A percentile compares a stretch with the other conserved stretches of the same genome.
phyloP scores from a whole-genome alignment of 352 stramenopile genomes.

The Phytophthora hybrid region DNA sequence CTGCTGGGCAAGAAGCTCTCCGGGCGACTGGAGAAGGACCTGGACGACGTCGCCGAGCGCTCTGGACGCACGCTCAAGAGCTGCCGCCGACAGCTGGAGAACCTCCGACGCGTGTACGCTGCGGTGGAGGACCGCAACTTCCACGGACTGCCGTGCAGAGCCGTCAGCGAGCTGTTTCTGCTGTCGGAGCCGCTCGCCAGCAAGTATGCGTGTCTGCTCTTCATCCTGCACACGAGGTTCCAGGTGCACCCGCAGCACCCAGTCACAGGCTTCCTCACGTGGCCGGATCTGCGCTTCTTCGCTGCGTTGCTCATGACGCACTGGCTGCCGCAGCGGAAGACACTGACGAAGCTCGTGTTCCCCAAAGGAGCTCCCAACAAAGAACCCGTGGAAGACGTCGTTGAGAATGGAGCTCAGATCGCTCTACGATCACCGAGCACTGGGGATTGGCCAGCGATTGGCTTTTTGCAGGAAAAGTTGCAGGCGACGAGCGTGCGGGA shows the following conservation, averaged over 20 bases:
- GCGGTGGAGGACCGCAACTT: conserved; percentile 86
- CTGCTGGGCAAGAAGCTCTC: conserved; percentile 85
- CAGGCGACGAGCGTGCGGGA: conserved; percentile 58
- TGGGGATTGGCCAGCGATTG: conserved; percentile 59
- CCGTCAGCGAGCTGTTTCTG: conserved; percentile 68
- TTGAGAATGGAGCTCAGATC: conserved; percentile 66
- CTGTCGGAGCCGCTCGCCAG: conserved; percentile 77
- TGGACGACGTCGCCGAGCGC: conserved; percentile 85
- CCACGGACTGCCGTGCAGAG: conserved; percentile 54
- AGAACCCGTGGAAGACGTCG: conserved; percentile 25
- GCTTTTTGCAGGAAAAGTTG: conserved; percentile 65
- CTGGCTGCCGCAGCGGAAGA: conserved; percentile 73
- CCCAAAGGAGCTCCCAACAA: conserved; percentile 12
- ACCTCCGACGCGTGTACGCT: conserved; percentile 77
- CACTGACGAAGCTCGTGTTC: conserved; percentile 43
- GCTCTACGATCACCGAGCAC: conserved; percentile 36
- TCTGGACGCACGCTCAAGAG: conserved; percentile 76
- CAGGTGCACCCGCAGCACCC: conserved; percentile 76
- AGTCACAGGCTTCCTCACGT: conserved; percentile 64
- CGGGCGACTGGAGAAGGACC: conserved; percentile 84
- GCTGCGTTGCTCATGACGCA: conserved; percentile 77
- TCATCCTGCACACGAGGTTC: conserved; percentile 79
- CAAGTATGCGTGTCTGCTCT: conserved; percentile 86
- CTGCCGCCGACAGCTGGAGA: conserved; percentile 82
- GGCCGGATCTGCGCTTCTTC: conserved; percentile 77